phyloP scores from a whole-genome alignment of 495 filamentous ascomycete species.

The Lasiosphaeris hirsuta region DNA sequence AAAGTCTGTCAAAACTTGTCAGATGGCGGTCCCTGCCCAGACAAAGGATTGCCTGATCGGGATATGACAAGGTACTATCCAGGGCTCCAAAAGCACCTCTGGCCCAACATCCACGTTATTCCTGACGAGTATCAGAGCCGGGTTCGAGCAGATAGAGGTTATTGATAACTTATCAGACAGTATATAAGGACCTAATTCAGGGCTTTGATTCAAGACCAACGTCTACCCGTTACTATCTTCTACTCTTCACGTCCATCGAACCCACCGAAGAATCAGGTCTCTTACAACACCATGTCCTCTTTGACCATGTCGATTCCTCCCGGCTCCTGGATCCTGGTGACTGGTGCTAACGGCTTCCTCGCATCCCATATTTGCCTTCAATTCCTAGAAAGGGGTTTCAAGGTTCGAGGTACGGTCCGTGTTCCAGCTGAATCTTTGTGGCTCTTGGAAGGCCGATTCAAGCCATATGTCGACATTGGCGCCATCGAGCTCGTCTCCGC shows the following conservation, averaged over 20 bases:
- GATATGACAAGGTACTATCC: no score
- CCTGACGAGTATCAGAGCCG: no score
- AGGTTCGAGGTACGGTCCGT: slow-evolving; percentile 48
- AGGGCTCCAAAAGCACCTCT: no score
- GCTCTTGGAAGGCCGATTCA: slow-evolving; percentile 37
- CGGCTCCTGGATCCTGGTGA: slow-evolving; percentile 41
- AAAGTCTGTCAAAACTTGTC: neutral
- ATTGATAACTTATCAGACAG: no score
- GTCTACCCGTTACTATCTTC: no score
- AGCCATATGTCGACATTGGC: slow-evolving; percentile 33
- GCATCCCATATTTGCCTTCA: slow-evolving; percentile 45
- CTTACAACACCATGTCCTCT: no score
- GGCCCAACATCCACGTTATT: no score
- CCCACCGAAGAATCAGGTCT: no score
- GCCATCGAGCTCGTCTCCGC: slow-evolving; percentile 38
- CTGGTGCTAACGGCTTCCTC: slow-evolving; percentile 51
- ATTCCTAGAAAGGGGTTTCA: slow-evolving; percentile 44
- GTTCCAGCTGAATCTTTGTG: slow-evolving; percentile 35
- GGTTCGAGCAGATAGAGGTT: no score
- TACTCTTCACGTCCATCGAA: neutral
- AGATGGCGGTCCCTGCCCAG: slow-evolving; percentile 1
- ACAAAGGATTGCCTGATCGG: neutral
- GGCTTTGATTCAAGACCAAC: no score
- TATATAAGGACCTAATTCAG: no score
- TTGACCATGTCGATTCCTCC: neutral